Evolutionary conservation across 164 flowering plant species (phyloP).

Genomic region (Dillenia suffruticosa): DNA sequence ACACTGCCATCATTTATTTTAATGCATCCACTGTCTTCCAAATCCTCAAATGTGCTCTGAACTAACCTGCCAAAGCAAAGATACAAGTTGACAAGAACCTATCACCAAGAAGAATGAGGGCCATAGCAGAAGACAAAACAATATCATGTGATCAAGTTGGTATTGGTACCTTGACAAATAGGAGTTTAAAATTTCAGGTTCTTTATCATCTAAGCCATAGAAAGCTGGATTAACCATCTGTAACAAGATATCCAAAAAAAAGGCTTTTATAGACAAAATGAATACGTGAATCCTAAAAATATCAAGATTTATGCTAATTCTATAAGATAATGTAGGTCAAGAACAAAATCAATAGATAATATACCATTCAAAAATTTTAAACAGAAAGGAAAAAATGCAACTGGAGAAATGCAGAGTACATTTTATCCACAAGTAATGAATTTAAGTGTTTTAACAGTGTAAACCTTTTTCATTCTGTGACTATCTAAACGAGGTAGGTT

Average conservation of each 20-base stretch:
- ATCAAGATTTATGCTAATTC: no score
- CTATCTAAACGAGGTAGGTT: no score
- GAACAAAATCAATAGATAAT: no score
- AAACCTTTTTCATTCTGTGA: no score
- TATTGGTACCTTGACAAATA: slow-evolving; percentile 81
- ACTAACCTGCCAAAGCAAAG: slow-evolving; percentile 55
- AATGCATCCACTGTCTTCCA: slow-evolving; percentile 96
- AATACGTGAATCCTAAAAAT: no score
- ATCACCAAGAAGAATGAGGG: slow-evolving; percentile 3
- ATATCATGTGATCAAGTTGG: slow-evolving; percentile 3
- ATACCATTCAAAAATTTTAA: no score
- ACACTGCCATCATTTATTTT: slow-evolving; percentile 73
- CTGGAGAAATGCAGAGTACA: no score
- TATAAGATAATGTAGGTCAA: no score
- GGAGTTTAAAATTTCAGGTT: slow-evolving; percentile 55
- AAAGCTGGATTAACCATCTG: slow-evolving; percentile 95
- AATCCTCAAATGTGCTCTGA: slow-evolving; percentile 85
- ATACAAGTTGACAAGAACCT: not conserved
- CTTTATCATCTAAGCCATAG: slow-evolving; percentile 80
- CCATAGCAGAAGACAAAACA: not conserved
- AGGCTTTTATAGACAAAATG: no score
- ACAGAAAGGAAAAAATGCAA: no score
- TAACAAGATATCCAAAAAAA: not conserved
- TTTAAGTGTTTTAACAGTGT: no score
- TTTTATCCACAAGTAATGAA: no score